Base-by-base conservation (phyloP, 2,329 filamentous ascomycete genomes). In the Aspergillus jensenii region DNA sequence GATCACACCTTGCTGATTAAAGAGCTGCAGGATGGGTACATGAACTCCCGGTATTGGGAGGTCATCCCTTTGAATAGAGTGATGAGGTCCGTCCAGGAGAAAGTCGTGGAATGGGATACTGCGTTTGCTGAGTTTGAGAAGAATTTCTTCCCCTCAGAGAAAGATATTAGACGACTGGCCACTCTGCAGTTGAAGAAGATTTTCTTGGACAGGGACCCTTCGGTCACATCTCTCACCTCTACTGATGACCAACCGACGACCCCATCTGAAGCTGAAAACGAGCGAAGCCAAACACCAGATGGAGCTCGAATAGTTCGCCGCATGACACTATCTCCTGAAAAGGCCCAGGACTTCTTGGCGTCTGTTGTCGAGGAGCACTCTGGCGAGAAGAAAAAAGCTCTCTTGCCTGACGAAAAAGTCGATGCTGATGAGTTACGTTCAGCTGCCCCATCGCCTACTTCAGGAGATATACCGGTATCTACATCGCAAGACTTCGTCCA, bases 31-130 rank as follows among this genome's bases (percentile, higher is more conserved):
- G 87, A 93, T 35, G 91, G 90, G 61, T 99, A 99, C 71, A 92
- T 95, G 78, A 88, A 88, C 62, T 96, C 93, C 2, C 93, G 91
- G 70, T 98, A 98, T 71, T 99, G 96, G 78, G 95, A 99, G 74
- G 88, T 97, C 55, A 93, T 98, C 50, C 95, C 96, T 0, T 83
- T 99, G 62, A 99, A 98, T 66, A 84, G 89, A 57, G 90, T 93
- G 7, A 85, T 97, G 50, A 87, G 93, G 64, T 90, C 91, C 56
- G 95, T 96, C 81, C 87, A 98, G 63, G 93, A 97, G 70, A 96
- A 90, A 66, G 93, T 93, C 4, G 87, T 92, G 19, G 91, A 93
- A 63, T 99, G 95, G 95, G 96, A 99, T 69, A 87, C 89, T 23
- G 87, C 87, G 0, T 99, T 99, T 76, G 83, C 87, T 56, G 90